Percentiles rank a stretch among this genome's conserved stretches.
phyloP scores from a whole-genome alignment of 2,329 filamentous ascomycete genomes.

The Xylariomycetidae sp. region DNA sequence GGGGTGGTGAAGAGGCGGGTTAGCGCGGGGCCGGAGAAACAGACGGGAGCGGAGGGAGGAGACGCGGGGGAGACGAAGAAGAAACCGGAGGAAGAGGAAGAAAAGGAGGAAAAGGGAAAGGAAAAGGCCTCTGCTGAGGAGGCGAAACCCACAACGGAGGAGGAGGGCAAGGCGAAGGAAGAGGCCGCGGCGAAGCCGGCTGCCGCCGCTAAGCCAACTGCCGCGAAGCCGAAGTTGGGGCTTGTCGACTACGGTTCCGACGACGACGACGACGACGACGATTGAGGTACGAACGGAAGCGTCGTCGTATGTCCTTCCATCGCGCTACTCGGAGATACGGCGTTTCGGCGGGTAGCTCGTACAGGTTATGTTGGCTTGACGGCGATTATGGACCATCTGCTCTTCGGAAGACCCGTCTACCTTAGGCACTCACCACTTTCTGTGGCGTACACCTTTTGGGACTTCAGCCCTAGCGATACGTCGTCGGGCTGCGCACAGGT shows the following conservation, averaged over 20 bases:
- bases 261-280: conserved; percentile 40
- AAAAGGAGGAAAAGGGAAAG: conserved; percentile 7
- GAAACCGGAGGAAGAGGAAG: conserved; percentile 13
- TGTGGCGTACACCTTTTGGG: too few relatives aligned
- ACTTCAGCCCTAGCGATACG: too few relatives aligned
- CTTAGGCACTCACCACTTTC: too few relatives aligned
- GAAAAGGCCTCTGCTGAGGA: conserved; percentile 9
- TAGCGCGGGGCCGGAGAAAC: conserved; percentile 31
- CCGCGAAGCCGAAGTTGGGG: conserved; percentile 27
- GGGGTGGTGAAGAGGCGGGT: conserved; percentile 30
- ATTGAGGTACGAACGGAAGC: too few relatives aligned
- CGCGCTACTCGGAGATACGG: too few relatives aligned
- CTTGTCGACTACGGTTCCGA: conserved; percentile 55
- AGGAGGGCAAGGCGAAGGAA: conserved; percentile 1
- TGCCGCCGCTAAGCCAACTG: conserved; percentile 5
- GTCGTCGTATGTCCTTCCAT: too few relatives aligned
- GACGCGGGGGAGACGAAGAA: conserved; percentile 21
- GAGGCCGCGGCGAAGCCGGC: neutral
- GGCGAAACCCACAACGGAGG: neutral
- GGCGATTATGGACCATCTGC: too few relatives aligned
- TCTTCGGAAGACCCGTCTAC: too few relatives aligned
- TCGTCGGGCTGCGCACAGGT: too few relatives aligned
- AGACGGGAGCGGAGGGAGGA: conserved; percentile 11
- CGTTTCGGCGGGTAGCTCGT: too few relatives aligned
- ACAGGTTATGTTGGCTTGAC: too few relatives aligned